These are phyloP conservation scores for Quercus rubra DNA, from an alignment of 306 rosid genomes.

Conservation along the genomic window DNA sequence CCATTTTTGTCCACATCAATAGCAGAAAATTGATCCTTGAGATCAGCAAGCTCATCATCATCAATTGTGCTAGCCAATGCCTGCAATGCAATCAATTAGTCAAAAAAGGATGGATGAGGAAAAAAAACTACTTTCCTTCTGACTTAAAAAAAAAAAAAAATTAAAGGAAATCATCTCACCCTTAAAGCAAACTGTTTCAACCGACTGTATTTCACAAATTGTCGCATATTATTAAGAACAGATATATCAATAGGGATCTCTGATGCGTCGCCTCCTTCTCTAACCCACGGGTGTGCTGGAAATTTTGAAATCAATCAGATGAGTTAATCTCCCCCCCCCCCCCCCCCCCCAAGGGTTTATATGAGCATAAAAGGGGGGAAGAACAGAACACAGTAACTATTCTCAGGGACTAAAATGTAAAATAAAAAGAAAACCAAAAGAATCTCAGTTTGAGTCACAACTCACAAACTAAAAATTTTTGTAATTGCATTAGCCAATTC, in stretches of 20 bases:
- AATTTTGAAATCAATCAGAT: constrained; percentile 26
- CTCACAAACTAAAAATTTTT: neutral
- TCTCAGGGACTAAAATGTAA: neutral
- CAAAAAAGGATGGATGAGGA: constrained; percentile 7
- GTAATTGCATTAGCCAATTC: neutral
- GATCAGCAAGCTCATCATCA: constrained; percentile 82
- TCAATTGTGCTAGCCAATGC: constrained; percentile 96
- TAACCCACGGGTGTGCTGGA: constrained; percentile 97
- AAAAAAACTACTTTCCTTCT: constrained; percentile 5
- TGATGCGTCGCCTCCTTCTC: constrained; percentile 89
- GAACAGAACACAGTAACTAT: constrained; percentile 5
- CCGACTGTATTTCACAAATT: constrained; percentile 87
- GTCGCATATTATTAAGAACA: constrained; percentile 88
- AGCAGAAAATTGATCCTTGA: constrained; percentile 94
- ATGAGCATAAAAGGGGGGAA: neutral
- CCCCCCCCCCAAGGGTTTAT: neutral
- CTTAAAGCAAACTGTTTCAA: constrained; percentile 96
- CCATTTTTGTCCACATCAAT: constrained; percentile 98
- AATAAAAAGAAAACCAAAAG: neutral
- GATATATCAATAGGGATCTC: constrained; percentile 97
- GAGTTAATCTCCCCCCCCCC: constrained; percentile 11
- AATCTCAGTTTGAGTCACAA: neutral
- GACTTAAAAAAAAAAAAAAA: constrained; percentile 8
- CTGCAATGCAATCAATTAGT: constrained; percentile 43
- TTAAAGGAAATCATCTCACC: constrained; percentile 38